Evolutionary conservation across 169 alveolate genomes (phyloP).

Genomic region (Perkinsus marinus): DNA sequence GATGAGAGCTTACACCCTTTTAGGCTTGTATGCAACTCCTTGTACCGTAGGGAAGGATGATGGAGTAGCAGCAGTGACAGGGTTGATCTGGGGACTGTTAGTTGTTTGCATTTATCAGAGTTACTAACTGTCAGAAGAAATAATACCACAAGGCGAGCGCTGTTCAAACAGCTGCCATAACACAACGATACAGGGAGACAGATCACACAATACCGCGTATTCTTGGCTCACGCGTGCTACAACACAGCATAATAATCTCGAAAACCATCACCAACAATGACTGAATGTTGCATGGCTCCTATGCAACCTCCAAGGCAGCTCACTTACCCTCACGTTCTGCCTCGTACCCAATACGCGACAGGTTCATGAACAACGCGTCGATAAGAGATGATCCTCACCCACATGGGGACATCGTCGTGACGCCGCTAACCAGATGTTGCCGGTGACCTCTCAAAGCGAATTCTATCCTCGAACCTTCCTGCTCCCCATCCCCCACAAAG

Average conservation of each 20-base stretch:
- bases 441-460: background rate
- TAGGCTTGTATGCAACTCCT: background rate
- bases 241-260: background rate
- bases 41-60: background rate
- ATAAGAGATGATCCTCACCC: background rate
- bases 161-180: too few relatives aligned
- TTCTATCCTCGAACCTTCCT: background rate
- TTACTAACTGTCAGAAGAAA: too few relatives aligned
- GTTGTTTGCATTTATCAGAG: background rate
- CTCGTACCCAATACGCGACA: too few relatives aligned
- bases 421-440: background rate
- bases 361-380: too few relatives aligned
- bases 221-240: background rate
- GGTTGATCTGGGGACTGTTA: background rate
- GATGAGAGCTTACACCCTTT: background rate
- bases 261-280: background rate
- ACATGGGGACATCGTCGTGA: too few relatives aligned
- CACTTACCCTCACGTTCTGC: too few relatives aligned
- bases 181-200: too few relatives aligned
- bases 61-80: too few relatives aligned
- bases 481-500: constrained; percentile 36
- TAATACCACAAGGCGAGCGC: too few relatives aligned
- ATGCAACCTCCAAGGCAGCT: background rate
- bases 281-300: background rate
- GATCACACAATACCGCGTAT: background rate